Conservation (phyloP, 2,329 filamentous ascomycete species). For the Sporothrix dimorphospora region DNA sequence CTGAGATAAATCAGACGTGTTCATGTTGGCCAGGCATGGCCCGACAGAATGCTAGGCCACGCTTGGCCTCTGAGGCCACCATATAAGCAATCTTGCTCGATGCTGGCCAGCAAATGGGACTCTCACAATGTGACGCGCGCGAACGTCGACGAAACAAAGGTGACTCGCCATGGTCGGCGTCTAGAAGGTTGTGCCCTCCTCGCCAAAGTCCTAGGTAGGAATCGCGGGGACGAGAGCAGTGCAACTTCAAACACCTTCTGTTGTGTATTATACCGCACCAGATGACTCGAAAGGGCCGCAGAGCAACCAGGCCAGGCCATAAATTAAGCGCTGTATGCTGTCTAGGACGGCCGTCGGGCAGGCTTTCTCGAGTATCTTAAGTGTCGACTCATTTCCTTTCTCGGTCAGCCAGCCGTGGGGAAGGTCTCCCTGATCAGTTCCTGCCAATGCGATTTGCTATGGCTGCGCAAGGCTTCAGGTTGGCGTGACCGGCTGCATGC, state of each 20-base stretch:
- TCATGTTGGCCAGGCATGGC: background rate
- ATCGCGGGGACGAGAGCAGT: background rate
- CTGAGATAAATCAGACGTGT: background rate
- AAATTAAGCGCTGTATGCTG: conserved; percentile 5
- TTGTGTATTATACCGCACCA: background rate
- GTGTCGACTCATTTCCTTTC: background rate
- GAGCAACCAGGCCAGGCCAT: background rate
- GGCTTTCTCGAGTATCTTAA: background rate
- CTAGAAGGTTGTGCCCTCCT: background rate
- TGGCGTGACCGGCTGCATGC: background rate
- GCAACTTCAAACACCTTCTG: background rate
- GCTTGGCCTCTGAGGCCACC: background rate
- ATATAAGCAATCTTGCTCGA: background rate
- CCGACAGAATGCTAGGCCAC: background rate
- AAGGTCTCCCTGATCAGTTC: background rate
- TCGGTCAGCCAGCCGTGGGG: background rate
- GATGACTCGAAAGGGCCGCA: background rate
- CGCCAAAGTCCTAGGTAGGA: background rate
- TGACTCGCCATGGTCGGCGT: background rate
- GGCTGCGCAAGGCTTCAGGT: background rate
- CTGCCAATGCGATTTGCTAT: background rate
- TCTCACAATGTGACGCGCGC: background rate
- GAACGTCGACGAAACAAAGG: background rate
- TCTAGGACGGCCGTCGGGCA: background rate
- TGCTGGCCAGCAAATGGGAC: background rate